Evolutionary conservation across 257 asterid species (phyloP).

Genomic region (Sherardia arvensis): DNA sequence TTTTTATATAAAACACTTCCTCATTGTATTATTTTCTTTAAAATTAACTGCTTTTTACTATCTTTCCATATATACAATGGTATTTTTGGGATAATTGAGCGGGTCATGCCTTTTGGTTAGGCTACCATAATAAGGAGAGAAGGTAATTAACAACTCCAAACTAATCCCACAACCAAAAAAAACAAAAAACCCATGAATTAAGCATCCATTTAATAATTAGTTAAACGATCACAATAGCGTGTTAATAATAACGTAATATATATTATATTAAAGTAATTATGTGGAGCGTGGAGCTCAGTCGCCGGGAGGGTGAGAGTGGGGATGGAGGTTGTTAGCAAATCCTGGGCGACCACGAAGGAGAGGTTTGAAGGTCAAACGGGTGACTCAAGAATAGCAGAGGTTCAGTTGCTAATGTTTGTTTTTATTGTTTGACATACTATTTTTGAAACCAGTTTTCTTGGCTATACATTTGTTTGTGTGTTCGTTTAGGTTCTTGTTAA

Average conservation of each 20-base stretch:
- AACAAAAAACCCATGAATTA: background rate
- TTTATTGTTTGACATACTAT: conserved; percentile 23
- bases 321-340: conserved; percentile 8
- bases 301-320: conserved; percentile 21
- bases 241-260: background rate
- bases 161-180: background rate
- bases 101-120: background rate
- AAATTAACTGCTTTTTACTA: background rate
- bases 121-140: background rate
- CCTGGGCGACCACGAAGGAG: conserved; percentile 29
- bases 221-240: background rate
- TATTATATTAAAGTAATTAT: background rate
- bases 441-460: conserved; percentile 7
- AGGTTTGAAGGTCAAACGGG: conserved; percentile 37
- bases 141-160: background rate
- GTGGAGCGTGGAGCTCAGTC: conserved; percentile 2
- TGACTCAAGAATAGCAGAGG: conserved; percentile 39
- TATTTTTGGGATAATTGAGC: background rate
- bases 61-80: background rate
- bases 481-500: conserved; percentile 11
- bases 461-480: background rate
- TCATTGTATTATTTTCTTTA: background rate
- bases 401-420: conserved; percentile 46
- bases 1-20: no score
- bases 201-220: background rate